Percentiles rank a stretch among this genome's conserved stretches.
Conservation (phyloP, 163 green algal species). For the Scenedesmus sp. region DNA sequence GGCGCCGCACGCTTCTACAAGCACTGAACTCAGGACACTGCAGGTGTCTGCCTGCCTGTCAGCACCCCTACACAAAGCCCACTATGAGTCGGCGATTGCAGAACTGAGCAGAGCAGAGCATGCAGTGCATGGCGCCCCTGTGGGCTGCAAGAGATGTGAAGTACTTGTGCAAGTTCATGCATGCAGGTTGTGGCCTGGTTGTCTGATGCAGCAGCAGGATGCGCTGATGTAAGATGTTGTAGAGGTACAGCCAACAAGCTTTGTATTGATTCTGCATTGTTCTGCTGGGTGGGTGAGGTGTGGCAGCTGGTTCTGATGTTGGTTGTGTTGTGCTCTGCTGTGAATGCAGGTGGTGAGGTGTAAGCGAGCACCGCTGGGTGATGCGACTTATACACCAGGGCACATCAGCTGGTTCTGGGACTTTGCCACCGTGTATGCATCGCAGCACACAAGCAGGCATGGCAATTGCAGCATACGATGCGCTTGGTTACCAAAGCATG, state of each 20-base stretch:
- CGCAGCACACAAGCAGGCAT: too few relatives aligned
- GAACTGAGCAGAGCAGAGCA: neutral
- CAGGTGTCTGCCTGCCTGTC: neutral
- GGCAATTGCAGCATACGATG: too few relatives aligned
- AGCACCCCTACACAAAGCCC: too few relatives aligned
- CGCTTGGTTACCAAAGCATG: too few relatives aligned
- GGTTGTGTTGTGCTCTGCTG: neutral
- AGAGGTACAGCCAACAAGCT: neutral
- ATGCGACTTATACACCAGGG: neutral
- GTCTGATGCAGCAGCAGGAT: neutral
- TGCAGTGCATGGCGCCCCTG: neutral
- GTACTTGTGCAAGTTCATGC: neutral
- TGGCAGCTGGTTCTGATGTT: neutral
- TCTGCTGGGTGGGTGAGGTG: neutral
- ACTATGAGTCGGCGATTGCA: too few relatives aligned
- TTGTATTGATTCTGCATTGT: neutral
- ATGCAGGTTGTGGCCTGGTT: too few relatives aligned
- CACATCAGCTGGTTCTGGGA: too few relatives aligned
- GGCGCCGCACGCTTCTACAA: neutral
- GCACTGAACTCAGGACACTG: neutral
- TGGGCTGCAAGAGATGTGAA: neutral
- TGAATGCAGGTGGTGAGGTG: neutral
- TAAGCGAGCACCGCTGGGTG: neutral
- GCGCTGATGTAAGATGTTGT: neutral
- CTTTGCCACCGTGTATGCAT: too few relatives aligned